Conservation (phyloP, 2,329 filamentous ascomycete genomes). For the Paecilomyces fulvus region DNA sequence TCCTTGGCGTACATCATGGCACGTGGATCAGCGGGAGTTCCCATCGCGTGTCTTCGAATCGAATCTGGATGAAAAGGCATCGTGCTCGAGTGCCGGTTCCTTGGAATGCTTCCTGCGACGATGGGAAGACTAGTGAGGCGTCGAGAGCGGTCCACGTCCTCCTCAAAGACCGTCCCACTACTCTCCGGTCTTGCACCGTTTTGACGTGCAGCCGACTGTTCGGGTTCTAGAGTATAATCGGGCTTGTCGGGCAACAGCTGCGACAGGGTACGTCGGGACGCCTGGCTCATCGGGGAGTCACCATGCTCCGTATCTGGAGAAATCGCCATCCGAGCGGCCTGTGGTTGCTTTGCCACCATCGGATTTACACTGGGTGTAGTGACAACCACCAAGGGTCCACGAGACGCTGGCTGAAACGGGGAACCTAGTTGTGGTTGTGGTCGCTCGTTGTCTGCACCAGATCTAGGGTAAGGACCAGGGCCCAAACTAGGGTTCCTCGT, state of each 20-base stretch:
- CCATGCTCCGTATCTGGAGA: constrained; percentile 19
- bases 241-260: constrained; percentile 28
- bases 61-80: neutral
- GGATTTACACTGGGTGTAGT: neutral
- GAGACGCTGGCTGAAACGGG: constrained; percentile 7
- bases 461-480: constrained; percentile 5
- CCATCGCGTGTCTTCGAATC: constrained; percentile 11
- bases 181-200: constrained; percentile 18
- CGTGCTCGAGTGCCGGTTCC: constrained; percentile 1
- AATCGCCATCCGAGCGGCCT: constrained; percentile 22
- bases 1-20: constrained; percentile 22
- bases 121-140: constrained; percentile 6
- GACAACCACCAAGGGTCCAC: constrained; percentile 1
- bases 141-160: constrained; percentile 20
- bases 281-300: constrained; percentile 20
- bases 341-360: constrained; percentile 3
- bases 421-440: constrained; percentile 5
- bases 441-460: constrained; percentile 11
- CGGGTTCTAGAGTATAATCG: constrained; percentile 27
- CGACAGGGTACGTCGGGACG: constrained; percentile 30
- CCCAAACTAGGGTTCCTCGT: constrained; percentile 14
- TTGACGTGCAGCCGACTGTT: constrained; percentile 26
- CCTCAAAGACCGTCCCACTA: constrained; percentile 29
- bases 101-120: constrained; percentile 1
- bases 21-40: constrained; percentile 28